Evolutionary conservation across 371 early-diverging fungal species (phyloP), one percentile per base, ranked within the genome.

Genomic region (Syncephalastrum monosporum): DNA sequence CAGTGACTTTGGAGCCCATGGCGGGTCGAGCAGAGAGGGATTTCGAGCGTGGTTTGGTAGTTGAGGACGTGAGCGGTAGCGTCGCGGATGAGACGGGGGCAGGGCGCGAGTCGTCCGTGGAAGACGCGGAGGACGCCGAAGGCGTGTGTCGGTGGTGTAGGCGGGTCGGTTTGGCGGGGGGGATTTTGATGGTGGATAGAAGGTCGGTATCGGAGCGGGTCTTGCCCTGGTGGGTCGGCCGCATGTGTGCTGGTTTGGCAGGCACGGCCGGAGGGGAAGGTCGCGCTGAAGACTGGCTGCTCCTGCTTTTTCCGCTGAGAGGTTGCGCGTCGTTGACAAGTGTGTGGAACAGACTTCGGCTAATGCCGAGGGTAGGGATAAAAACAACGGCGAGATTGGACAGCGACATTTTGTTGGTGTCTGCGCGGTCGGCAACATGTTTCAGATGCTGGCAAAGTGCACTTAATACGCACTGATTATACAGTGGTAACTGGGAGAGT

Each of bases 361-460:
- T 84, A 16, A 93, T 83, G 19, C 86, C 84, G 2, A 91, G 68
- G 0, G 89, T 91, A 6, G 91, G 91, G 25, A 88, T 83, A 67
- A 93, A 93, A 1, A 93, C 88, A 15, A 92, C 79, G 0, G 88
- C 90, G 19, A 93, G 76, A 63, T 93, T 93, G 13, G 85, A 81
- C 5, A 85, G 76, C 10, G 82, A 89, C 93, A 93, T 93, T 56
- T 86, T 82, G 65, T 91, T 93, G 16, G 64, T 68, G 33, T 71
- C 72, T 33, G 74, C 72, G 33, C 81, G 64, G 53, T 83, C 82
- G 3, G 84, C 87, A 12, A 93, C 81, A 41, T 77, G 75, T 50
- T 88, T 75, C 6, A 93, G 68, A 57, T 93, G 93, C 21, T 71
- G 79, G 27, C 83, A 84, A 3, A 89, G 71, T 1, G 75, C 57